Conservation (phyloP, 495 filamentous ascomycete species). For the Venustampulla echinocandica region DNA sequence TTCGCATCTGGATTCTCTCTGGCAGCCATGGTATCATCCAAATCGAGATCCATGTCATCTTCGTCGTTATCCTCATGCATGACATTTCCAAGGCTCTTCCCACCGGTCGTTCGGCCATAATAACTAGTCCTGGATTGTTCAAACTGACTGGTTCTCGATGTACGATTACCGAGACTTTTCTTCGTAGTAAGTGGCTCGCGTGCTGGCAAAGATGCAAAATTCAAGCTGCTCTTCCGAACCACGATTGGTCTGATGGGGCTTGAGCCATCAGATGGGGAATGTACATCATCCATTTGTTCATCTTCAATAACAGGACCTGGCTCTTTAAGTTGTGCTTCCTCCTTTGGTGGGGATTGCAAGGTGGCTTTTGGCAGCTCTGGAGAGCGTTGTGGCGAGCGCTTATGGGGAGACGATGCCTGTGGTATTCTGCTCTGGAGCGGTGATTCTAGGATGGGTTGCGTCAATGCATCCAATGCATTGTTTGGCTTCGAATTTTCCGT, state of each 20-base stretch:
- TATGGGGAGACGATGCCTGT: constrained; percentile 10
- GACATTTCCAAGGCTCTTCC: constrained; percentile 35
- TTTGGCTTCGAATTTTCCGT: constrained; percentile 7
- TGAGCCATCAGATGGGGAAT: constrained; percentile 36
- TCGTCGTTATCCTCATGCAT: constrained; percentile 37
- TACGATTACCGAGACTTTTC: constrained; percentile 64
- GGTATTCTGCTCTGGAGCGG: constrained; percentile 14
- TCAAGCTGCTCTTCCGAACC: constrained; percentile 85
- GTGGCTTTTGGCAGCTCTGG: neutral
- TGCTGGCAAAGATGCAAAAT: constrained; percentile 84
- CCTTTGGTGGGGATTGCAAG: neutral
- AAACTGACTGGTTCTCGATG: constrained; percentile 71
- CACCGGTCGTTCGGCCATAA: constrained; percentile 53
- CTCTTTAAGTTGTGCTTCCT: neutral
- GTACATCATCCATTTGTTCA: constrained; percentile 18
- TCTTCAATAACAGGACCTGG: constrained; percentile 3
- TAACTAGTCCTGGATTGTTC: constrained; percentile 60
- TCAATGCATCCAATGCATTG: constrained; percentile 16
- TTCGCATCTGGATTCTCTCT: constrained; percentile 26
- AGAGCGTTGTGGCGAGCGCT: constrained; percentile 6
- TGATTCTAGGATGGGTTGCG: constrained; percentile 22
- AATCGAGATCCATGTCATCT: constrained; percentile 48
- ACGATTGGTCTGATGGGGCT: constrained; percentile 28
- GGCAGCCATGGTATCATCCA: constrained; percentile 27
- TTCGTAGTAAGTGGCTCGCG: constrained; percentile 78